Base-by-base conservation (phyloP, 768 basidiomycete genomes). In the Grammothele lineata region DNA sequence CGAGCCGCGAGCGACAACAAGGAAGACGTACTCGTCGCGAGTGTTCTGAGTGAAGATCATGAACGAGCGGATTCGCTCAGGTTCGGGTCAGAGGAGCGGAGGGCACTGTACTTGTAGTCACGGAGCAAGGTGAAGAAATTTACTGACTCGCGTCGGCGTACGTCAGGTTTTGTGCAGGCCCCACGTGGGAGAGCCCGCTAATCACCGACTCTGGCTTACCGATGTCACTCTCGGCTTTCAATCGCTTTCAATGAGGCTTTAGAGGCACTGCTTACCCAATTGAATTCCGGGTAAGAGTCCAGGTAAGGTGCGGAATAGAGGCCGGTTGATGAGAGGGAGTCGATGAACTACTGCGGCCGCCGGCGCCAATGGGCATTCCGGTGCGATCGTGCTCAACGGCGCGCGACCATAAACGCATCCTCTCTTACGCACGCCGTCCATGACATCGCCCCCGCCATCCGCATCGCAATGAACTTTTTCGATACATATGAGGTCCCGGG, bases 1-100 rank as follows among this genome's bases (percentile, higher is more conserved):
- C 19, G 32, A 22, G 32, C 26, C n/a, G n/a, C n/a, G n/a, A n/a
- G n/a, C n/a, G n/a, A n/a, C 41, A 33, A 48, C 47, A 37, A 26
- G 41, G 40, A 3, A 12, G 6, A 68, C 82, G 50, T 69, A 90
- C 88, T 92, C 88, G 88, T 92, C 88, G 61, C 88, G 81, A 66
- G 88, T 92, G 75, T 78, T 82, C 66, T 86, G 78, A 60, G 86
- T 87, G 79, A 84, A 92, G 70, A 79, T 75, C 88, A 91, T 91
- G 73, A 67, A 77, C 74, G 60, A 62, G 62, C 62, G 58, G 40
- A 26, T 53, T 59, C 59, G 62, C 62, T 63, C 62, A 54, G 46
- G 46, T 43, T 25, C 8, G 40, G 39, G 32, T 39, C 36, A 11
- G 4, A 5, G 22, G 21, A 36, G 11, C 18, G 30, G 22, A 34